Evolutionary conservation across 129 eudicot species (phyloP), one percentile per base, ranked within the genome.

Genomic region (Centella asiatica): DNA sequence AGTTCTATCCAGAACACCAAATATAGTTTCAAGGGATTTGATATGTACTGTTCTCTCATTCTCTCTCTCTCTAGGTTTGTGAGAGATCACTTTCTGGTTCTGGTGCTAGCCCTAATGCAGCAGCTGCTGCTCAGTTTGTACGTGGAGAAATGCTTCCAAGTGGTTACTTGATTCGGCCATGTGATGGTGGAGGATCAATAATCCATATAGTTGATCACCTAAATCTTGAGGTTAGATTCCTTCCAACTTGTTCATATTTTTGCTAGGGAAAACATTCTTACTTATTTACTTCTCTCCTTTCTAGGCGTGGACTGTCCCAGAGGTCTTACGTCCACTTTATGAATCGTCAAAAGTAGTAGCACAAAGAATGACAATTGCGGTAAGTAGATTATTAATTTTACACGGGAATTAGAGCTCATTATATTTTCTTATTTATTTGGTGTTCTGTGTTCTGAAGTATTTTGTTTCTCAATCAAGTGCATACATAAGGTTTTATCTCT

Each of bases 11-110:
- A 9, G 57, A 15, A 17, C 2, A 1, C 24, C 46, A 45, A 23
- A 29, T 20, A 6, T 42, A 4, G 9, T 23, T 26, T 40, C 2
- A 46, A 64, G 11, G 44, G 15, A 14, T 5, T 37, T 26, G 22
- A 48, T 54, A 59, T 64, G 55, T 14, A 18, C 57, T 12, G 8
- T 33, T 34, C 34, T 8, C 46, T 20, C 47, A 13, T n/a, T n/a
- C n/a, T 19, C 27, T 12, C 62, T 9, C 44, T 46, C 23, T 65
- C 36, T 39, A 90, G 97, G 94, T 90, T 18, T 92, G 98, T 47
- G 98, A 92, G 81, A 82, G 98, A 69, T 92, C 98, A 52, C 85
- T 92, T 40, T 92, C 98, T 72, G 98, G 95, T 52, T 81, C 94
- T 71, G 85, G 96, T 25, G 85, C 86, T 65, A 94, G 95, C 64